Conservation (phyloP, 2,329 filamentous ascomycete species). For the Pyricularia sp. region DNA sequence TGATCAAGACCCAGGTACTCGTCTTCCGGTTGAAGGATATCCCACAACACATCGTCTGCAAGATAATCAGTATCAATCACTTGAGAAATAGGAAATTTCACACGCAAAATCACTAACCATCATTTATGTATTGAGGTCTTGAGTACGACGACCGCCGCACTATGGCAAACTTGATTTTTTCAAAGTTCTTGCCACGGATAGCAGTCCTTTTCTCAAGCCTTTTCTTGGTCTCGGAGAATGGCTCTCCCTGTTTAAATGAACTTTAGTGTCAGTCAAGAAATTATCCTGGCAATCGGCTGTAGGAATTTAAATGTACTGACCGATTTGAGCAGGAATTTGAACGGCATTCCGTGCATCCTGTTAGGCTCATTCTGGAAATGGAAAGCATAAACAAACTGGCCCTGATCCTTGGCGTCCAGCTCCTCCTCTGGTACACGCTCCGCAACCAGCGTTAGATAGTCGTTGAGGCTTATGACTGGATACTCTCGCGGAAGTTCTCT, state of each 20-base stretch:
- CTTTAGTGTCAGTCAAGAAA: not conserved
- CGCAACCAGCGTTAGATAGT: constrained; percentile 71
- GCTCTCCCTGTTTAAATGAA: constrained; percentile 48
- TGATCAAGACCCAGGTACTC: constrained; percentile 55
- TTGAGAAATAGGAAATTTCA: constrained; percentile 4
- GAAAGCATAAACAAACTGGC: constrained; percentile 62
- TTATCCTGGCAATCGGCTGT: constrained; percentile 5
- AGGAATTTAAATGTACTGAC: constrained; percentile 32
- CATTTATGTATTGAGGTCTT: constrained; percentile 70
- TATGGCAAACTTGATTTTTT: constrained; percentile 94
- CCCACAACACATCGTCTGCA: constrained; percentile 44
- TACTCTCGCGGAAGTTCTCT: constrained; percentile 60
- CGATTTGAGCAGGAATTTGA: constrained; percentile 75
- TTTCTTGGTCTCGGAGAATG: constrained; percentile 85
- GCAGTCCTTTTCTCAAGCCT: constrained; percentile 85
- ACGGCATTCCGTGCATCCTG: constrained; percentile 78
- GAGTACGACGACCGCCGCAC: constrained; percentile 60
- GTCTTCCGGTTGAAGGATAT: constrained; percentile 37
- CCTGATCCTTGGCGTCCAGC: constrained; percentile 37
- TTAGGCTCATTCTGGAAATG: constrained; percentile 86
- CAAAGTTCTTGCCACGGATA: constrained; percentile 94
- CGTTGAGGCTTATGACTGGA: constrained; percentile 68
- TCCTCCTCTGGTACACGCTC: constrained; percentile 70
- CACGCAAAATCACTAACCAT: constrained; percentile 48
- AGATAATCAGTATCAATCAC: constrained; percentile 11